Base-by-base conservation (phyloP, 1,139 yeast genomes). In the Saccharomyces hybrid region DNA sequence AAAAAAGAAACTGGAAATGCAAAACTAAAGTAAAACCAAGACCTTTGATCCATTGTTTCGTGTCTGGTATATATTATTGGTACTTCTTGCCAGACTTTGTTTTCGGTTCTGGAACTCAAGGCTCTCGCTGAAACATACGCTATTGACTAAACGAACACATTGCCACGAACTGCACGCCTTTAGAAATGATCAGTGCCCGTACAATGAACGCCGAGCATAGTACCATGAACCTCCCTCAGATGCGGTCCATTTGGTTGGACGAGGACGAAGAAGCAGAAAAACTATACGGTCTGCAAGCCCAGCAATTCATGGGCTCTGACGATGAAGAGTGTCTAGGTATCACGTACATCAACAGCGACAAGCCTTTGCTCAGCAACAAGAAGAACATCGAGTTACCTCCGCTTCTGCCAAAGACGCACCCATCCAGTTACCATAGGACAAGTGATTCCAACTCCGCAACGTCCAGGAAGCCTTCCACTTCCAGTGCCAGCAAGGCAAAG, bases 241-340 rank as follows among this genome's bases (percentile, higher is more conserved):
- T 72, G 73, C 71, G 69, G 55, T 72, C 75, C 29, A 73, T 73
- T 50, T 73, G 76, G 76, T 55, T 73, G 38, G 76, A 73, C 53
- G 75, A 73, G 31, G 75, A 71, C 52, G 61, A 67, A 54, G 71
- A 68, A 48, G 67, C 66, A 5, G 71, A 67, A 50, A 66, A 61
- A 53, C 58, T 64, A 51, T 68, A 68, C 48, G 51, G 49, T 3
- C 48, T 46, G 28, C 46, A 29, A n/a, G 53, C 51, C 3, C 49
- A 49, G 16, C 50, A 54, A 11, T 48, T 28, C 11, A 28, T 48
- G 34, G 50, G 41, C 14, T 21, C 26, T 11, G 51, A 48, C 16
- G 64, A 62, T 50, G 59, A 66, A 29, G 64, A 63, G 7, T 58
- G 65, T 21, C 63, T 70, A 19, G 65, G 62, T 3, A 59, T 66